These are phyloP conservation scores for Hypomontagnella submonticulosa DNA, from an alignment of 495 filamentous ascomycete genomes.

Conservation along the genomic window DNA sequence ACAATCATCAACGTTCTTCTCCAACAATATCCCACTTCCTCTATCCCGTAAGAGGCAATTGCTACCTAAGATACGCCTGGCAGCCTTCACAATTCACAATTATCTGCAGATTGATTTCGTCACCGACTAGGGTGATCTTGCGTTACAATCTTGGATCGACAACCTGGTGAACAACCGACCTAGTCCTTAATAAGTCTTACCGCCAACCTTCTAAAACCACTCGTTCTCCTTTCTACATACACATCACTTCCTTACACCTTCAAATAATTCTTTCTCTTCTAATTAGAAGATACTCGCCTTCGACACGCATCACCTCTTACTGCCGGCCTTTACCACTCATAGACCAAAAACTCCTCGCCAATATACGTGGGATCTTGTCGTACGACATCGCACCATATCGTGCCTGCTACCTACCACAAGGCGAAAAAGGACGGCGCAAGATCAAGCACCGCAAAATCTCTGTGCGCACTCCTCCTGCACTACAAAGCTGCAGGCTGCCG, in stretches of 20 bases:
- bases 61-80: no score
- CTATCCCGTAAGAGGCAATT: not conserved
- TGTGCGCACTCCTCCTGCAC: conserved; percentile 17
- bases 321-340: not conserved
- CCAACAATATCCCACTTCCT: not conserved
- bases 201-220: conserved; percentile 10
- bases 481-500: conserved; percentile 25
- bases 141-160: conserved; percentile 26
- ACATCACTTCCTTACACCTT: conserved; percentile 6
- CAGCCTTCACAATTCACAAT: not conserved
- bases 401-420: conserved; percentile 18
- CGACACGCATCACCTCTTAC: not conserved
- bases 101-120: not conserved
- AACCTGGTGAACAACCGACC: not conserved
- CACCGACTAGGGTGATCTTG: conserved; percentile 4
- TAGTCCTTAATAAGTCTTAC: conserved; percentile 25
- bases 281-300: not conserved
- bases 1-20: not conserved
- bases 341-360: conserved; percentile 6
- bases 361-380: conserved; percentile 15
- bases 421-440: conserved; percentile 5
- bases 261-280: not conserved
- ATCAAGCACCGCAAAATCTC: conserved; percentile 23
- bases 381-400: conserved; percentile 43
- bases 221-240: conserved; percentile 12